Percentiles rank a stretch among this genome's conserved stretches.
phyloP scores from a whole-genome alignment of 2,329 filamentous ascomycete genomes.

The Exophiala bonariae region DNA sequence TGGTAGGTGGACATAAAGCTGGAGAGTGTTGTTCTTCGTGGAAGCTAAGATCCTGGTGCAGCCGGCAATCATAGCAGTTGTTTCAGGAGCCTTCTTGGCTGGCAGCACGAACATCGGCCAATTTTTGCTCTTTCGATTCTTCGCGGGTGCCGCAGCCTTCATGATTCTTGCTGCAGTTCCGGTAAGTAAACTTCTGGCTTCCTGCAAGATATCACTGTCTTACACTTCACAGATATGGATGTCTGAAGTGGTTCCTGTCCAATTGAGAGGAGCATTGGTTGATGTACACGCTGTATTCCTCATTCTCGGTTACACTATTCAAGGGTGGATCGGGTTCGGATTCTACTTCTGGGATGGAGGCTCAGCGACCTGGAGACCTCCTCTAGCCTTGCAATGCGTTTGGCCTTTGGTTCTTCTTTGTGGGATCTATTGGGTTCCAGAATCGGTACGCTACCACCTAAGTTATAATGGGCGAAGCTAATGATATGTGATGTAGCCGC shows the following conservation, averaged over 20 bases:
- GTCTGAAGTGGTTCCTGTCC: constrained; percentile 11
- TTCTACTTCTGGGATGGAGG: constrained; percentile 4
- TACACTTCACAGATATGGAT: constrained; percentile 7
- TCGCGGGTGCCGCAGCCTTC: constrained; percentile 3
- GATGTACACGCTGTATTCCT: constrained; percentile 4
- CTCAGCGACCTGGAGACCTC: constrained; percentile 4
- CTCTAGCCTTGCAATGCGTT: constrained; percentile 4
- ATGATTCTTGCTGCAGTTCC: constrained; percentile 9
- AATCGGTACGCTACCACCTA: constrained; percentile 21
- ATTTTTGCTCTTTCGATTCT: constrained; percentile 15
- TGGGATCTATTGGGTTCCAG: constrained; percentile 25
- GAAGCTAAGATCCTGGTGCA: too few species aligned
- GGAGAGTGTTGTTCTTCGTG: too few species aligned
- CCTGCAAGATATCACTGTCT: not conserved
- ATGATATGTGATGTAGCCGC: not conserved
- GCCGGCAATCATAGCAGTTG: constrained; percentile 3
- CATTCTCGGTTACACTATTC: constrained; percentile 5
- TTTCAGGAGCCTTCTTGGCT: constrained; percentile 12
- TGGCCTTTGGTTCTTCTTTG: constrained; percentile 17
- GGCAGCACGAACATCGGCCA: constrained; percentile 11
- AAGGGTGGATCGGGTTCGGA: constrained; percentile 8
- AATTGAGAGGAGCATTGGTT: constrained; percentile 10
- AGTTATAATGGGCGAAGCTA: not conserved
- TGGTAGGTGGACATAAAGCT: too few species aligned
- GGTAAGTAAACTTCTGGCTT: too few species aligned